Percentiles rank a stretch among this genome's conserved stretches.
Evolutionary conservation across 2,329 filamentous ascomycete species (phyloP).

Genomic region (Teratosphaeria gauchensis): DNA sequence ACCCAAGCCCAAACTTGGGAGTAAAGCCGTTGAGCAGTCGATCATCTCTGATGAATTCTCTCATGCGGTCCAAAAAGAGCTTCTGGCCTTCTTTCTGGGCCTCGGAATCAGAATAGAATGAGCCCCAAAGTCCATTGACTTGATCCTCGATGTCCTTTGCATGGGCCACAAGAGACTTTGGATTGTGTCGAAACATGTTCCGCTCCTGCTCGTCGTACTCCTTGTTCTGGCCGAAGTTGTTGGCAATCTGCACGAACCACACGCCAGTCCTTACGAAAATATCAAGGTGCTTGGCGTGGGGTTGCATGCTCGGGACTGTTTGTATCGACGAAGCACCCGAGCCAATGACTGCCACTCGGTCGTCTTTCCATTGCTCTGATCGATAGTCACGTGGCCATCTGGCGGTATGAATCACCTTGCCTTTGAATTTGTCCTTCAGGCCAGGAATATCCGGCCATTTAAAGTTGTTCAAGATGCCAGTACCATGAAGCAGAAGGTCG

Average conservation of each 20-base stretch:
- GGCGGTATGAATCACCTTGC: slow-evolving; percentile 34
- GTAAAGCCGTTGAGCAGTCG: slow-evolving; percentile 40
- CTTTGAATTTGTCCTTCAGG: slow-evolving; percentile 36
- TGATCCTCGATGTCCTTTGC: slow-evolving; percentile 36
- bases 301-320: slow-evolving; percentile 39
- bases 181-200: slow-evolving; percentile 33
- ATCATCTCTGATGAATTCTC: slow-evolving; percentile 43
- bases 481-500: slow-evolving; percentile 35
- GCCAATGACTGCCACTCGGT: slow-evolving; percentile 36
- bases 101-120: slow-evolving; percentile 36
- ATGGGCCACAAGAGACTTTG: slow-evolving; percentile 32
- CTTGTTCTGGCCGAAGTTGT: slow-evolving; percentile 37
- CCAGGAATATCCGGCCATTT: slow-evolving; percentile 31
- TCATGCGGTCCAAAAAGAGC: slow-evolving; percentile 36
- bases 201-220: slow-evolving; percentile 36
- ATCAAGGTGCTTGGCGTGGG: slow-evolving; percentile 36
- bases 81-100: slow-evolving; percentile 31
- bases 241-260: slow-evolving; percentile 38
- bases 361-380: slow-evolving; percentile 33
- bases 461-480: slow-evolving; percentile 29
- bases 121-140: slow-evolving; percentile 39
- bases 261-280: slow-evolving; percentile 39
- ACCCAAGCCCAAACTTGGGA: slow-evolving; percentile 38
- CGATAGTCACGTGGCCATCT: slow-evolving; percentile 38
- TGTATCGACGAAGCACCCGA: slow-evolving; percentile 38